Evolutionary conservation across 1,284 basidiomycete genomes (phyloP).

Genomic region (Leccinum pachyderme): DNA sequence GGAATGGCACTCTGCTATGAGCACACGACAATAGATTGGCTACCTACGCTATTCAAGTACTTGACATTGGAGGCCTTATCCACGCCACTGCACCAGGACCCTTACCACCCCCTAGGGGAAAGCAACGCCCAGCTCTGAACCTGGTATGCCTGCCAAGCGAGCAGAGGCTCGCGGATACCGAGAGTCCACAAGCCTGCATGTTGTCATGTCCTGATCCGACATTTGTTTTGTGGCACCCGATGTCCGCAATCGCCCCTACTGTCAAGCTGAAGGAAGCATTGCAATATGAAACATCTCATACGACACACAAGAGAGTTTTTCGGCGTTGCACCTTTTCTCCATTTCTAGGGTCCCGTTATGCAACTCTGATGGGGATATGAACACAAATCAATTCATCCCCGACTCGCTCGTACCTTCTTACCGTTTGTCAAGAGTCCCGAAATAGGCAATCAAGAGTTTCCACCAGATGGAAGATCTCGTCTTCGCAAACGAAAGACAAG

Average conservation of each 20-base stretch:
- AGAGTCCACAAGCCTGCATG: neutral
- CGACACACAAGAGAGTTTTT: neutral
- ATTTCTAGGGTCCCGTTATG: neutral
- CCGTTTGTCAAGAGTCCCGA: neutral
- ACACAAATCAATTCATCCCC: neutral
- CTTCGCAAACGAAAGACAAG: neutral
- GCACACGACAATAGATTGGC: neutral
- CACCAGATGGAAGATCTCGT: conserved; percentile 1
- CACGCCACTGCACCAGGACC: neutral
- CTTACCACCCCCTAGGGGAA: neutral
- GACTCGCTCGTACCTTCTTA: neutral
- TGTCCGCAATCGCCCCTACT: neutral
- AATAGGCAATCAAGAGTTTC: neutral
- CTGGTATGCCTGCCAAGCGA: neutral
- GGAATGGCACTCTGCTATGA: neutral
- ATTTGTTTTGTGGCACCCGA: neutral
- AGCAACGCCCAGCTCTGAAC: neutral
- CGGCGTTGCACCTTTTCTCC: neutral
- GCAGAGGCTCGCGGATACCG: conserved; percentile 15
- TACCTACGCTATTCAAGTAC: neutral
- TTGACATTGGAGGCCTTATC: too few relatives aligned
- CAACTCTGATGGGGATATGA: neutral
- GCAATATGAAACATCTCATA: neutral
- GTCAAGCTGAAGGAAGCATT: neutral
- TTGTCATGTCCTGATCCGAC: neutral